A percentile compares a stretch with the other conserved stretches of the same genome.
Evolutionary conservation across 2,329 filamentous ascomycete species (phyloP).

Genomic region (Biscogniauxia mediterranea): DNA sequence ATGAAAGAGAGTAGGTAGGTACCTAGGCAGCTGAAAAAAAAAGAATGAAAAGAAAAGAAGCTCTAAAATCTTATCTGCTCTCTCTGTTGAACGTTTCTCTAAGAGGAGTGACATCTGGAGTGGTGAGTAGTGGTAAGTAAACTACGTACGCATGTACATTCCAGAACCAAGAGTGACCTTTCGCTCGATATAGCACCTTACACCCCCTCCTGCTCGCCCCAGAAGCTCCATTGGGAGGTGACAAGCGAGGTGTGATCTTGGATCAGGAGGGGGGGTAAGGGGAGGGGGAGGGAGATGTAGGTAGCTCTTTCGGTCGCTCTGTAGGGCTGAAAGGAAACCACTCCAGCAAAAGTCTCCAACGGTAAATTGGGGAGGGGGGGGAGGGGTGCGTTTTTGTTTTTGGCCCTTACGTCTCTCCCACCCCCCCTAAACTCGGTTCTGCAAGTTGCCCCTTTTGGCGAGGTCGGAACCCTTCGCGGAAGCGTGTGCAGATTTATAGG

Average conservation of each 20-base stretch:
- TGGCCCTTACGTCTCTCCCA: neutral
- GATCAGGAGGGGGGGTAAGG: conserved; percentile 3
- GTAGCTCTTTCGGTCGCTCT: conserved; percentile 9
- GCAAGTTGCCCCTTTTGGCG: conserved; percentile 27
- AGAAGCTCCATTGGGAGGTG: neutral
- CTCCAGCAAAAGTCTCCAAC: neutral
- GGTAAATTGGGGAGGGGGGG: no score
- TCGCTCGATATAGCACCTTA: neutral
- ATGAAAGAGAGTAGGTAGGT: neutral
- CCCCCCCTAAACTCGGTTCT: conserved; percentile 25
- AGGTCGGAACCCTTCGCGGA: conserved; percentile 22
- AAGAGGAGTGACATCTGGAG: no score
- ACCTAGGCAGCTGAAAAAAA: no score
- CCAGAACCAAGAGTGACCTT: neutral
- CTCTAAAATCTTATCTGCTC: neutral
- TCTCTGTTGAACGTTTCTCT: neutral
- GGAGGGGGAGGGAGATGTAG: conserved; percentile 2
- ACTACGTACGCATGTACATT: no score
- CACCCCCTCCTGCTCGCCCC: no score
- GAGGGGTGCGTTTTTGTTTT: neutral
- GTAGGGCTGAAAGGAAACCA: conserved; percentile 16
- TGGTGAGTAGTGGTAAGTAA: neutral
- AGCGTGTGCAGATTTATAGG: conserved; percentile 18
- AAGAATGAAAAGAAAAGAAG: neutral
- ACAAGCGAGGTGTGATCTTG: neutral